These are phyloP conservation scores for Trichoderma lentiforme DNA, from an alignment of 2,329 filamentous ascomycete species.

Conservation along the genomic window DNA sequence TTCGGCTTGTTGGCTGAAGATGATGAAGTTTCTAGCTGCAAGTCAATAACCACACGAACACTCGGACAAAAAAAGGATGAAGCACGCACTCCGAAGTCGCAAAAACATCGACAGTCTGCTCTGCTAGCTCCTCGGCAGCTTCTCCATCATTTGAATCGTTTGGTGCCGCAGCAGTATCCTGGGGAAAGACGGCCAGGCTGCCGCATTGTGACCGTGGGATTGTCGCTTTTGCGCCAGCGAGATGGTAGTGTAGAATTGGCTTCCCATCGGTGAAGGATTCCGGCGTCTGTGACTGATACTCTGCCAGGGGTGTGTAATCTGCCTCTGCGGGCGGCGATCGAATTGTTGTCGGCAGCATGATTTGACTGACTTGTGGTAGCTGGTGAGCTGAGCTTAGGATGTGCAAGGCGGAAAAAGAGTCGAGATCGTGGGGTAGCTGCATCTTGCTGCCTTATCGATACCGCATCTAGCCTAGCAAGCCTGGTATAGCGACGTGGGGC, in stretches of 20 bases:
- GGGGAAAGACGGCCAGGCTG: slow-evolving; percentile 52
- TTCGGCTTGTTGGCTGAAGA: slow-evolving; percentile 58
- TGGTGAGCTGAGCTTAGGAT: neutral
- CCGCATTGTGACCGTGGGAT: slow-evolving; percentile 53
- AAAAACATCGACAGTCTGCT: slow-evolving; percentile 54
- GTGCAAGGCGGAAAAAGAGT: neutral
- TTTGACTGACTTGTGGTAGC: slow-evolving; percentile 18
- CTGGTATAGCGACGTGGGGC: slow-evolving; percentile 13
- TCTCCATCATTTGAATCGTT: slow-evolving; percentile 31
- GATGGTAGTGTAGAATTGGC: slow-evolving; percentile 66
- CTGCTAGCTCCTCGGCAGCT: slow-evolving; percentile 32
- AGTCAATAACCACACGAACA: neutral
- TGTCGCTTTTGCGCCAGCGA: slow-evolving; percentile 54
- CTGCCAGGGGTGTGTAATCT: slow-evolving; percentile 62
- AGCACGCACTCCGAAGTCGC: slow-evolving; percentile 54
- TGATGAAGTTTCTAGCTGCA: slow-evolving; percentile 44
- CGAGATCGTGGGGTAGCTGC: slow-evolving; percentile 19
- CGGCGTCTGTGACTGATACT: slow-evolving; percentile 71
- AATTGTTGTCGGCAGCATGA: slow-evolving; percentile 53
- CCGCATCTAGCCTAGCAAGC: neutral
- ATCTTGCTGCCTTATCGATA: slow-evolving; percentile 19
- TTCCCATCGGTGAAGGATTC: slow-evolving; percentile 68
- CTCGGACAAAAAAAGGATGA: neutral
- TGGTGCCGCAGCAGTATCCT: slow-evolving; percentile 35
- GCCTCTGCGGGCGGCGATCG: slow-evolving; percentile 52